A percentile compares a stretch with the other conserved stretches of the same genome.
phyloP scores from a whole-genome alignment of 2,329 filamentous ascomycete species.

The Trichoderma simmonsii region DNA sequence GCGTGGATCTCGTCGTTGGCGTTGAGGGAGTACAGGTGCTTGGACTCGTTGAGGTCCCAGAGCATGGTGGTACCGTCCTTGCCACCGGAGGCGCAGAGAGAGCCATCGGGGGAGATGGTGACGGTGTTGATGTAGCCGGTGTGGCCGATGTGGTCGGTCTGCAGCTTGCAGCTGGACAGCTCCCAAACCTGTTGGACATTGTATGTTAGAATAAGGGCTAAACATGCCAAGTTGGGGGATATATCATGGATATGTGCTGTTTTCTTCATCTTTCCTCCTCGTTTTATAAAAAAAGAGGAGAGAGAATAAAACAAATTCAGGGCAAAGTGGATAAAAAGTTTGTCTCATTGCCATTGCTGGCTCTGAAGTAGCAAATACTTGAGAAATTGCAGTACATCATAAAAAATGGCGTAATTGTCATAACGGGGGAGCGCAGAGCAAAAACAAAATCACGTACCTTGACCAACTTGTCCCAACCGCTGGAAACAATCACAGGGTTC shows the following conservation, averaged over 20 bases:
- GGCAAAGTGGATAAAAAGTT: conserved; percentile 73
- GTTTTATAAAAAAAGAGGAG: not conserved
- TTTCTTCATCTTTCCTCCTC: not conserved
- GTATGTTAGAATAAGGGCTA: conserved; percentile 8
- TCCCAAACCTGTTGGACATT: conserved; percentile 78
- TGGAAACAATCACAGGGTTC: conserved; percentile 98
- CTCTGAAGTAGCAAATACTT: conserved; percentile 99
- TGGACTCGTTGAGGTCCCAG: conserved; percentile 99
- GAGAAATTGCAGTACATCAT: conserved; percentile 86
- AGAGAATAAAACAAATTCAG: conserved; percentile 57
- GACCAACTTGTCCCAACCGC: conserved; percentile 99
- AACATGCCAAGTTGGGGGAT: not conserved
- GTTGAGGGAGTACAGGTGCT: conserved; percentile 99
- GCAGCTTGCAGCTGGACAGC: conserved; percentile 97
- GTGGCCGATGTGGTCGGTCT: conserved; percentile 99
- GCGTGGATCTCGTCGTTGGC: conserved; percentile 99
- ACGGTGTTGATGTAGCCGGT: conserved; percentile 99
- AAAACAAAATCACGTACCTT: conserved; percentile 69
- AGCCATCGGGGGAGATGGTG: conserved; percentile 99
- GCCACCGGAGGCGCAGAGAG: conserved; percentile 96
- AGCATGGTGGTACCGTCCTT: conserved; percentile 99
- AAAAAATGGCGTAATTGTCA: conserved; percentile 33
- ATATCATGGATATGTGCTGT: not conserved
- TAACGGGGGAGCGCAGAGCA: not conserved
- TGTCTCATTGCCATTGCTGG: conserved; percentile 89